Evolutionary conservation across 805 yeast genomes (phyloP).

Genomic region (Pichia membranifaciens): DNA sequence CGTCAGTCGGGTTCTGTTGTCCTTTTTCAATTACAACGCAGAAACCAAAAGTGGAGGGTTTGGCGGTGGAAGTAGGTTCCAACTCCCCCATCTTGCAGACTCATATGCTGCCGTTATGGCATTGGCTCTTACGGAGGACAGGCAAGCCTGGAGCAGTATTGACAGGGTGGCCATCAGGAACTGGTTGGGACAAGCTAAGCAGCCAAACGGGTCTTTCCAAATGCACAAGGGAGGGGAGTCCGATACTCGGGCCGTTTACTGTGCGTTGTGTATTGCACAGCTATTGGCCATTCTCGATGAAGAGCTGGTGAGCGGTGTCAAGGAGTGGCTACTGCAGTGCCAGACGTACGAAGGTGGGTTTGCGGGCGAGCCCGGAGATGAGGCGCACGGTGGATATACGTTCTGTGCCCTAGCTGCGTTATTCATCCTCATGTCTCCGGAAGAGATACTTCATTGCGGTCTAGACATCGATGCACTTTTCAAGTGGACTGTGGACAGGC

Average conservation of each 20-base stretch:
- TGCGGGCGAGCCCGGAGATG: slow-evolving; percentile 75
- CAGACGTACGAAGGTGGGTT: slow-evolving; percentile 97
- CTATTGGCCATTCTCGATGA: slow-evolving; percentile 58
- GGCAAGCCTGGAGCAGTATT: slow-evolving; percentile 36
- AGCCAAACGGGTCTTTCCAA: slow-evolving; percentile 65
- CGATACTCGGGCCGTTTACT: slow-evolving; percentile 82
- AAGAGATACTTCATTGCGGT: slow-evolving; percentile 24
- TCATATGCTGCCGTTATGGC: slow-evolving; percentile 73
- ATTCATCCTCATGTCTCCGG: slow-evolving; percentile 39
- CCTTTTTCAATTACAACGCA: neutral
- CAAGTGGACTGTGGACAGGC: slow-evolving; percentile 69
- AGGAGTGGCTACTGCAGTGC: slow-evolving; percentile 58
- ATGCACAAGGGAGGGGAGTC: slow-evolving; percentile 77
- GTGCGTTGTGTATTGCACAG: slow-evolving; percentile 71
- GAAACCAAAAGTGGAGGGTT: slow-evolving; percentile 46
- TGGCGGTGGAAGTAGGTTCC: slow-evolving; percentile 74
- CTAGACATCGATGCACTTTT: slow-evolving; percentile 44
- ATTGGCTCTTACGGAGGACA: slow-evolving; percentile 45
- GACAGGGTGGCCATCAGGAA: slow-evolving; percentile 42
- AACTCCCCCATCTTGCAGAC: slow-evolving; percentile 78
- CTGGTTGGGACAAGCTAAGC: slow-evolving; percentile 66
- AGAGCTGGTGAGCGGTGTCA: slow-evolving; percentile 47
- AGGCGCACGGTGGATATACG: slow-evolving; percentile 97
- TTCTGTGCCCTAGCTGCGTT: slow-evolving; percentile 78
- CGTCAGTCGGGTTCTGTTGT: slow-evolving; percentile 10